These are phyloP conservation scores for Gilbertella persicaria DNA, from an alignment of 371 early-diverging fungal genomes.

Conservation along the genomic window DNA sequence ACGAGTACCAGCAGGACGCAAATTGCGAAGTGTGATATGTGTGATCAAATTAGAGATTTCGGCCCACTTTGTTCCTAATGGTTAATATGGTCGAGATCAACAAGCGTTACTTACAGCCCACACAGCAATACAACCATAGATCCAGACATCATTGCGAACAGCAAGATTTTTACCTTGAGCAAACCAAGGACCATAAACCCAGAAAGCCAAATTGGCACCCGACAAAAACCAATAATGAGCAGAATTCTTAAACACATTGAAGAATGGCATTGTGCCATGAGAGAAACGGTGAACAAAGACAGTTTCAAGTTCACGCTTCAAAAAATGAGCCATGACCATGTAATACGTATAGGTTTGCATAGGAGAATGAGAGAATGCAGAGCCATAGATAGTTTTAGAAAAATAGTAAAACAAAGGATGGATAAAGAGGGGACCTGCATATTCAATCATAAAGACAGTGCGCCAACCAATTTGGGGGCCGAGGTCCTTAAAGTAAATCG, in stretches of 20 bases:
- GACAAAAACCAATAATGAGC: constrained; percentile 93
- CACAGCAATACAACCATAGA: constrained; percentile 62
- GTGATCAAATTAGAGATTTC: constrained; percentile 86
- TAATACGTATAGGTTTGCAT: constrained; percentile 68
- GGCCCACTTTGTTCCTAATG: no score
- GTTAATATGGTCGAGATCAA: no score
- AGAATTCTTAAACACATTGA: constrained; percentile 93
- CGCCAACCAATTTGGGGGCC: constrained; percentile 96
- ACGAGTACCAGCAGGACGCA: constrained; percentile 91
- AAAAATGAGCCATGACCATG: constrained; percentile 83
- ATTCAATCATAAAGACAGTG: constrained; percentile 94
- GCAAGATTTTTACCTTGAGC: constrained; percentile 54
- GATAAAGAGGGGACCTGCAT: constrained; percentile 87
- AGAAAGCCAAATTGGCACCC: constrained; percentile 86
- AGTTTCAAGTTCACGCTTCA: constrained; percentile 94
- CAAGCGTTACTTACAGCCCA: constrained; percentile 62
- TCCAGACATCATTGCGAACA: constrained; percentile 55
- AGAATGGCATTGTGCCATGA: constrained; percentile 93
- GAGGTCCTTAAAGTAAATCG: constrained; percentile 84
- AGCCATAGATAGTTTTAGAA: constrained; percentile 66
- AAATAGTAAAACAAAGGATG: constrained; percentile 87
- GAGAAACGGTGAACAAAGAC: constrained; percentile 93
- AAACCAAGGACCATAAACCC: constrained; percentile 78
- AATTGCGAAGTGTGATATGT: constrained; percentile 86
- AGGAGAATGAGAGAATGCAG: constrained; percentile 60